Percentiles rank a stretch among this genome's conserved stretches.
These are phyloP conservation scores for Nannochloropsis gaditana DNA, from an alignment of 108 stramenopile genomes.

Conservation along the genomic window DNA sequence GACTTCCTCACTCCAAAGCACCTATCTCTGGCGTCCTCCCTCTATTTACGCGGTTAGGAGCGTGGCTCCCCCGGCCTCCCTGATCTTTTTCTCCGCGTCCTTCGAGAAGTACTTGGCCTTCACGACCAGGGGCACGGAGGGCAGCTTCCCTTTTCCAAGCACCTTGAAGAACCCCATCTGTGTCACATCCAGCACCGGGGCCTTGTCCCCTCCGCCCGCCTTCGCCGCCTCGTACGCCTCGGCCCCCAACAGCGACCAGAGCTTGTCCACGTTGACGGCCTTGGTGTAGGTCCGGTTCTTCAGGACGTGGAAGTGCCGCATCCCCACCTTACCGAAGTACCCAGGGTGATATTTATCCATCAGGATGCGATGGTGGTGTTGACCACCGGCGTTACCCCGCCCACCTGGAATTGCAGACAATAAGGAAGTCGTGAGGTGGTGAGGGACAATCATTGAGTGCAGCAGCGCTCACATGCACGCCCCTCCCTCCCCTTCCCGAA, in stretches of 20 bases:
- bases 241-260: slow-evolving; percentile 90
- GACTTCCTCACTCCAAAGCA: too few species aligned
- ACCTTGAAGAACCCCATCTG: slow-evolving; percentile 95
- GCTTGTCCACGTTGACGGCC: slow-evolving; percentile 93
- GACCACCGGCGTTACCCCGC: slow-evolving; percentile 99
- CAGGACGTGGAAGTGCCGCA: slow-evolving; percentile 93
- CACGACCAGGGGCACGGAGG: slow-evolving; percentile 90
- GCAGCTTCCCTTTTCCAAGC: slow-evolving; percentile 94
- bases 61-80: slow-evolving; percentile 96
- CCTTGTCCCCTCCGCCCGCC: slow-evolving; percentile 69
- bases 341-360: slow-evolving; percentile 99
- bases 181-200: slow-evolving; percentile 96
- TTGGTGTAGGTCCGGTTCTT: slow-evolving; percentile 85
- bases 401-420: slow-evolving; percentile 60
- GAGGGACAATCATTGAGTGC: too few species aligned
- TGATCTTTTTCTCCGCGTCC: slow-evolving; percentile 98
- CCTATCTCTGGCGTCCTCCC: neutral
- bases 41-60: slow-evolving; percentile 60
- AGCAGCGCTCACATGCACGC: neutral
- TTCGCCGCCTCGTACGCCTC: slow-evolving; percentile 95
- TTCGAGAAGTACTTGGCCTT: slow-evolving; percentile 98
- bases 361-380: slow-evolving; percentile 97
- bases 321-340: slow-evolving; percentile 99
- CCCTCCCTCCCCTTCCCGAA: neutral
- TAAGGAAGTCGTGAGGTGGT: too few species aligned